Percentiles rank a stretch among this genome's conserved stretches.
Evolutionary conservation across 306 rosid species (phyloP).

Genomic region (Glycyrrhiza uralensis): DNA sequence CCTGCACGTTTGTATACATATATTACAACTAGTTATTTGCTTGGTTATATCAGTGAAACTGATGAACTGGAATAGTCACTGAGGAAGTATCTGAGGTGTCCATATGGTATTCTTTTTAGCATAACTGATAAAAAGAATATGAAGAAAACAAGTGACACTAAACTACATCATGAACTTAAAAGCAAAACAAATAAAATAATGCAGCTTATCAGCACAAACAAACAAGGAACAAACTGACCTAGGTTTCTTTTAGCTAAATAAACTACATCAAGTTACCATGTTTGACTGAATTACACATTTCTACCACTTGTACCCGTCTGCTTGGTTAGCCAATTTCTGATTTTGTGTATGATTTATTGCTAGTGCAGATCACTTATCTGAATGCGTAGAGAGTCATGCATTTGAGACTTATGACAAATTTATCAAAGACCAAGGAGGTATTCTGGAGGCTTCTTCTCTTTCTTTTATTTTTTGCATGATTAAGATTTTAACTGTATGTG

Average conservation of each 20-base stretch:
- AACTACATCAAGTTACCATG: not conserved
- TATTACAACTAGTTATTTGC: not conserved
- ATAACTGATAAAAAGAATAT: constrained; percentile 5
- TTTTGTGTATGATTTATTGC: constrained; percentile 26
- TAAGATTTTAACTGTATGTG: not conserved
- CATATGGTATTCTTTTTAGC: not conserved
- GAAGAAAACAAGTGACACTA: not conserved
- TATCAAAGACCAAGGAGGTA: constrained; percentile 85
- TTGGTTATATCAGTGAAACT: not conserved
- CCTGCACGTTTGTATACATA: not conserved
- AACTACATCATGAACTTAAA: not conserved
- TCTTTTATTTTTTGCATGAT: not conserved
- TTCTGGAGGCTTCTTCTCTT: not conserved
- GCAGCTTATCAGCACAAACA: not conserved
- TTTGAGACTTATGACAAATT: constrained; percentile 88
- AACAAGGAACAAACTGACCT: not conserved
- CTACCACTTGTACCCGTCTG: not conserved
- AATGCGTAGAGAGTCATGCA: constrained; percentile 93
- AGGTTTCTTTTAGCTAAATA: not conserved
- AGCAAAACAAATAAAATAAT: not conserved
- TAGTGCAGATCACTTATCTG: constrained; percentile 91
- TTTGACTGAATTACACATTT: constrained; percentile 7
- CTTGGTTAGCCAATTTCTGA: constrained; percentile 23
- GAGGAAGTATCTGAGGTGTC: not conserved
- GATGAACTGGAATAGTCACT: not conserved